Evolutionary conservation across 768 basidiomycete species (phyloP).

Genomic region (Panellus pusillus): DNA sequence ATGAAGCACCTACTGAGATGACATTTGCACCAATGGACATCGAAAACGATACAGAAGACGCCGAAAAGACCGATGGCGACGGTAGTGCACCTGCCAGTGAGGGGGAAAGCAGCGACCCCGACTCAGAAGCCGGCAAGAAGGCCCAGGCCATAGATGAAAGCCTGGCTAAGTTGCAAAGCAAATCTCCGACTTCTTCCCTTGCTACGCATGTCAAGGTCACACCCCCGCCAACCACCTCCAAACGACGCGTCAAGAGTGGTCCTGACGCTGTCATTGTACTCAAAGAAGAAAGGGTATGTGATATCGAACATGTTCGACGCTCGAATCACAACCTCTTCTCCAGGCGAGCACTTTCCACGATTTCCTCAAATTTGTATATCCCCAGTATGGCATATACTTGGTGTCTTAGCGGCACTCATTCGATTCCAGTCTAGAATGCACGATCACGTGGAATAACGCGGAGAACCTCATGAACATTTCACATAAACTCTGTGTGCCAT

Average conservation of each 20-base stretch:
- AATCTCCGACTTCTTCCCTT: slow-evolving; percentile 4
- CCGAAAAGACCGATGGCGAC: slow-evolving; percentile 38
- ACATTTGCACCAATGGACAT: slow-evolving; percentile 60
- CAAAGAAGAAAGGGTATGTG: slow-evolving; percentile 78
- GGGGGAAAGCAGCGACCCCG: slow-evolving; percentile 13
- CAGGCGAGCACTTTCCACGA: slow-evolving; percentile 88
- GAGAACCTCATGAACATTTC: slow-evolving; percentile 89
- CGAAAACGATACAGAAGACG: slow-evolving; percentile 47
- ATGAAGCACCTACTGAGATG: slow-evolving; percentile 52
- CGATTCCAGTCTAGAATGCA: slow-evolving; percentile 71
- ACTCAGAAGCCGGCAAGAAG: slow-evolving; percentile 18
- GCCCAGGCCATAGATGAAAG: slow-evolving; percentile 49
- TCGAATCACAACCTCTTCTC: neutral
- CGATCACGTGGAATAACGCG: slow-evolving; percentile 94
- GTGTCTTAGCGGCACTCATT: neutral
- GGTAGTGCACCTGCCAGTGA: slow-evolving; percentile 27
- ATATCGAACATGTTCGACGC: neutral
- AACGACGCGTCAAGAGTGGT: slow-evolving; percentile 45
- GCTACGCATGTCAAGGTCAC: slow-evolving; percentile 24
- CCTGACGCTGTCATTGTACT: slow-evolving; percentile 87
- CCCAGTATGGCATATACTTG: slow-evolving; percentile 60
- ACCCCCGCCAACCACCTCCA: slow-evolving; percentile 39
- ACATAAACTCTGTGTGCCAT: slow-evolving; percentile 82
- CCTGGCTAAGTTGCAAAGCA: slow-evolving; percentile 57
- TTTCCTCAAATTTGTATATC: slow-evolving; percentile 91